Conservation (phyloP, 805 yeast genomes). For the Candida sphagnicola region DNA sequence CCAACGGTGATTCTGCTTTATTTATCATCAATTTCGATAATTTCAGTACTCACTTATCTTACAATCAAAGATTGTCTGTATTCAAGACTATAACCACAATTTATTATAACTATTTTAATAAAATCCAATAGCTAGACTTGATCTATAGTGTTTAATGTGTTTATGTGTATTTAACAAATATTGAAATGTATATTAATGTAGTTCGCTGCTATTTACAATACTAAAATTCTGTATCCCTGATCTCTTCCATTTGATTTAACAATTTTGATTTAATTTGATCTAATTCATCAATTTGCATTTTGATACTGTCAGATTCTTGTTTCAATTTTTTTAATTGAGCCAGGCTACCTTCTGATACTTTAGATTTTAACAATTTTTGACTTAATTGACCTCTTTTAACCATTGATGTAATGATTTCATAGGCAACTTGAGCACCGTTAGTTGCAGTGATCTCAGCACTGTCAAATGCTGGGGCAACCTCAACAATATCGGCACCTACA, state of each 20-base stretch:
- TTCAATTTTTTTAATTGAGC: conserved; percentile 5
- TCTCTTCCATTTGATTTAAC: background rate
- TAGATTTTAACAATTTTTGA: conserved; percentile 6
- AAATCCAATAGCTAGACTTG: background rate
- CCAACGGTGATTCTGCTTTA: background rate
- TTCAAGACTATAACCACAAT: background rate
- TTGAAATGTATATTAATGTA: background rate
- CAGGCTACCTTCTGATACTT: conserved; percentile 9
- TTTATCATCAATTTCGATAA: background rate
- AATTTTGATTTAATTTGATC: conserved; percentile 7
- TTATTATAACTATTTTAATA: conserved; percentile 1
- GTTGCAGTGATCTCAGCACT: conserved; percentile 62
- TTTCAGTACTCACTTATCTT: background rate
- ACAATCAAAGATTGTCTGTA: background rate
- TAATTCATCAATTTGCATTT: conserved; percentile 5
- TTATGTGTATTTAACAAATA: background rate
- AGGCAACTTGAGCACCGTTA: conserved; percentile 69
- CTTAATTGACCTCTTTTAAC: conserved; percentile 47
- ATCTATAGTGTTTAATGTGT: background rate
- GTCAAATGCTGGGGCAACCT: conserved; percentile 63
- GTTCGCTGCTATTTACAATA: no score
- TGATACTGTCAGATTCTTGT: conserved; percentile 6
- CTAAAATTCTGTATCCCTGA: conserved; percentile 5
- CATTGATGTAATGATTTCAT: conserved; percentile 70
- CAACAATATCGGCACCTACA: conserved; percentile 57